A percentile compares a stretch with the other conserved stretches of the same genome.
Conservation (phyloP, 2,329 filamentous ascomycete genomes). For the Neoscytalidium dimidiatum region DNA sequence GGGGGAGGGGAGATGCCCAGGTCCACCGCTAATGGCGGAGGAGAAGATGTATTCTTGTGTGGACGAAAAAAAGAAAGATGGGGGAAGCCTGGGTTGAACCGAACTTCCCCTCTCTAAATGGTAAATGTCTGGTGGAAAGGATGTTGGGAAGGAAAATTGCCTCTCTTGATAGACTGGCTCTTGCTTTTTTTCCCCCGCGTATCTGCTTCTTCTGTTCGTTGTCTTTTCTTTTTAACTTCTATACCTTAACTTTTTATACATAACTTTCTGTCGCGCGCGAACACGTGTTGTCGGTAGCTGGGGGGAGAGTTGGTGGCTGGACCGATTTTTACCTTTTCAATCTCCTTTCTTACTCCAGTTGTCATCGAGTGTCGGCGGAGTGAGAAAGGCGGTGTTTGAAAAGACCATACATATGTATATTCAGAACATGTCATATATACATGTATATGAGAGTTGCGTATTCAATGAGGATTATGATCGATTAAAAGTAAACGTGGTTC, state of each 20-base stretch:
- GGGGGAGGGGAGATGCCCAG: no score
- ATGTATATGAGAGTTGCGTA: not conserved
- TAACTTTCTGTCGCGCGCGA: not conserved
- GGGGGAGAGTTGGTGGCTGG: not conserved
- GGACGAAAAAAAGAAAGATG: not conserved
- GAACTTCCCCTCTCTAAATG: no score
- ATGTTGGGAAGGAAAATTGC: not conserved
- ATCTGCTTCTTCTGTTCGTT: not conserved
- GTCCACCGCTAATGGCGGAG: not conserved
- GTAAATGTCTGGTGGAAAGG: no score
- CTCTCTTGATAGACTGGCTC: no score
- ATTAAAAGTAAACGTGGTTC: not conserved
- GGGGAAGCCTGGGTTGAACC: no score
- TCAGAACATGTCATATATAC: not conserved
- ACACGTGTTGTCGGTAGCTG: not conserved
- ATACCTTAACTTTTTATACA: not conserved
- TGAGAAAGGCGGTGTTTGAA: not conserved
- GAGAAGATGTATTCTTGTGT: no score
- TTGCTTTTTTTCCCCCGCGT: no score
- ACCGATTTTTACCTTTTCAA: not conserved
- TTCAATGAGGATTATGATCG: not conserved
- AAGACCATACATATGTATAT: not conserved
- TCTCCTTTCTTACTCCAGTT: not conserved
- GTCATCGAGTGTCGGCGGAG: not conserved
- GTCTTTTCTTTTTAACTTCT: not conserved